Evolutionary conservation across 106 monocot species (phyloP).

Genomic region (Narthecium ossifragum): DNA sequence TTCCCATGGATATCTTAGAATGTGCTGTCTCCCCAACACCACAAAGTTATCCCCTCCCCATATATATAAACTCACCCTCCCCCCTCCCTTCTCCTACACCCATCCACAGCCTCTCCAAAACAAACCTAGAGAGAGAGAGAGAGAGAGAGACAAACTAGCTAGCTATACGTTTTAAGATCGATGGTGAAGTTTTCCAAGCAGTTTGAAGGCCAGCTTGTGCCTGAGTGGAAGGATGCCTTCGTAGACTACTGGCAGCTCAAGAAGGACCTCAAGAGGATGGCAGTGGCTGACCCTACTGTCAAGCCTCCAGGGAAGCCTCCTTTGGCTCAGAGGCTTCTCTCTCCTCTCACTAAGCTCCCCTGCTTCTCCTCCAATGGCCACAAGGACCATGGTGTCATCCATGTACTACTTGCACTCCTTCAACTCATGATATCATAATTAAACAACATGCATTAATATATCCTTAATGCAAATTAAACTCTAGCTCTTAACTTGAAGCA

Average conservation of each 20-base stretch:
- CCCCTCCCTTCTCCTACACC: constrained; percentile 10
- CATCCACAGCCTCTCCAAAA: constrained; percentile 5
- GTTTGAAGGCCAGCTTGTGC: constrained; percentile 90
- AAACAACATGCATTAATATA: no score
- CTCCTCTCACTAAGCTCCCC: constrained; percentile 40
- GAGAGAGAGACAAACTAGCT: constrained; percentile 5
- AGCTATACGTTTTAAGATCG: no score
- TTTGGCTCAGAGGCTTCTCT: constrained; percentile 30
- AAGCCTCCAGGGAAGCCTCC: constrained; percentile 15
- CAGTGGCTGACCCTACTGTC: constrained; percentile 9
- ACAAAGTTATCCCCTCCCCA: constrained; percentile 20
- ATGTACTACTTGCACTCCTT: constrained; percentile 28
- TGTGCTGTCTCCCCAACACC: constrained; percentile 68
- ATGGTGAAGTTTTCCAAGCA: constrained; percentile 99
- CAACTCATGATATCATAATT: no score
- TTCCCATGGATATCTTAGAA: constrained; percentile 57
- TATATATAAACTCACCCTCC: constrained; percentile 28
- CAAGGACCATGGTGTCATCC: constrained; percentile 58
- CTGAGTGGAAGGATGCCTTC: constrained; percentile 99
- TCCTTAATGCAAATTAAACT: background rate
- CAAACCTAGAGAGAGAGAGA: background rate
- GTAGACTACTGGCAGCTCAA: constrained; percentile 94
- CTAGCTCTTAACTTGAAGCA: no score
- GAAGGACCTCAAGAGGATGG: constrained; percentile 88
- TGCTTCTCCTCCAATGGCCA: constrained; percentile 26